A percentile compares a stretch with the other conserved stretches of the same genome.
Evolutionary conservation across 441 rosid genomes (phyloP).

Genomic region (Adansonia rubrostipa): DNA sequence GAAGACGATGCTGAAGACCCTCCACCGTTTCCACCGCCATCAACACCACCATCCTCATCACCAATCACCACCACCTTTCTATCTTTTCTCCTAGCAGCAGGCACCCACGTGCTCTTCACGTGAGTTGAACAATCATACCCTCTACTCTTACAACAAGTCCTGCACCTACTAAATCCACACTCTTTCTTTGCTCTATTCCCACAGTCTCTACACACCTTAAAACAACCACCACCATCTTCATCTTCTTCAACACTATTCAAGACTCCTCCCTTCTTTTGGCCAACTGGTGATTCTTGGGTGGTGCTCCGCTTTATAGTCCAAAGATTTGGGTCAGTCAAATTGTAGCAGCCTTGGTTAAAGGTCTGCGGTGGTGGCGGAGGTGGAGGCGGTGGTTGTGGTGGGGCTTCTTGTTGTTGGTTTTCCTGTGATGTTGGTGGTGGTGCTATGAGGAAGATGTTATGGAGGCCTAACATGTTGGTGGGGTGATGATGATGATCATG

Average conservation of each 20-base stretch:
- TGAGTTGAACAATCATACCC: conserved; percentile 63
- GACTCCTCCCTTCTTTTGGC: conserved; percentile 33
- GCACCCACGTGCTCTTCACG: conserved; percentile 70
- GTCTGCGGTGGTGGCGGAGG: conserved; percentile 22
- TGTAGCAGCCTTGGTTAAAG: conserved; percentile 24
- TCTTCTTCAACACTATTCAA: conserved; percentile 26
- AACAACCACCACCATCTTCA: conserved; percentile 3
- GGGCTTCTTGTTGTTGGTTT: conserved; percentile 28
- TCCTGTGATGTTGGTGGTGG: conserved; percentile 42
- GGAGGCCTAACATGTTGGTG: conserved; percentile 61
- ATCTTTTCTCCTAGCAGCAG: conserved; percentile 48
- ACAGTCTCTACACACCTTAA: conserved; percentile 58
- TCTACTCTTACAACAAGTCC: conserved; percentile 68
- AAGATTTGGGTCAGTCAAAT: conserved; percentile 9
- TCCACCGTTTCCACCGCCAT: conserved; percentile 26
- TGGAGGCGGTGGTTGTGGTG: conserved; percentile 22
- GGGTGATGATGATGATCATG: conserved; percentile 31
- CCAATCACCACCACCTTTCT: conserved; percentile 24
- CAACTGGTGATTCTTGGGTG: conserved; percentile 23
- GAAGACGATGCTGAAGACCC: conserved; percentile 55
- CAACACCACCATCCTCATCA: neutral
- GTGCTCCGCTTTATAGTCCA: conserved; percentile 22
- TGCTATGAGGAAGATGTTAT: conserved; percentile 59
- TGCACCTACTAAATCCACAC: conserved; percentile 52
- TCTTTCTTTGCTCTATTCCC: conserved; percentile 70